Evolutionary conservation across 2,329 filamentous ascomycete species (phyloP).

Genomic region (Neospermospora avenae): DNA sequence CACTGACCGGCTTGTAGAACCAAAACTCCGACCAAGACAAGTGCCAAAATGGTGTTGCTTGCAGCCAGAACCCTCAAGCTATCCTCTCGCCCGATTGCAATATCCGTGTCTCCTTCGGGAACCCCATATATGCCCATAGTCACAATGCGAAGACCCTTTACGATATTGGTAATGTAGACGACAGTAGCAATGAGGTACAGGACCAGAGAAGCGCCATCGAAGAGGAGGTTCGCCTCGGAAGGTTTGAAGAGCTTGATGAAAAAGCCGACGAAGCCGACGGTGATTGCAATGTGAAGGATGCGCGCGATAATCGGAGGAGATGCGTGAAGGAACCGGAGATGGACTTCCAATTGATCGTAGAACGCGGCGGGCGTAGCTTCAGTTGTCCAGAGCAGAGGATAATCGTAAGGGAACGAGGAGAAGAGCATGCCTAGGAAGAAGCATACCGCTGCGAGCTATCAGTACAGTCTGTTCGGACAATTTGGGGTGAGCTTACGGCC

Average conservation of each 20-base stretch:
- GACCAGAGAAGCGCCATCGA: constrained; percentile 72
- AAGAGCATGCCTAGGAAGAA: constrained; percentile 99
- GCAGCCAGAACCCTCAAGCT: constrained; percentile 86
- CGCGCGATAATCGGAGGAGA: constrained; percentile 89
- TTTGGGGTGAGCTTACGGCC: constrained; percentile 62
- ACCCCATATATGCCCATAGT: constrained; percentile 57
- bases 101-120: constrained; percentile 47
- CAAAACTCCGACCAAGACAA: constrained; percentile 87
- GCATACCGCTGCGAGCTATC: constrained; percentile 62
- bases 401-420: constrained; percentile 94
- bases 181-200: constrained; percentile 82
- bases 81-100: constrained; percentile 79
- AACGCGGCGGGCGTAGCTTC: constrained; percentile 62
- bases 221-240: constrained; percentile 91
- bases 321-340: constrained; percentile 87
- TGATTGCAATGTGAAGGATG: constrained; percentile 90
- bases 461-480: constrained; percentile 4
- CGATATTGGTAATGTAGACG: constrained; percentile 93
- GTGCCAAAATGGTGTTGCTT: constrained; percentile 91
- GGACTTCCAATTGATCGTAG: constrained; percentile 81
- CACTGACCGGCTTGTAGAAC: constrained; percentile 95
- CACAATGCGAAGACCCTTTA: constrained; percentile 87
- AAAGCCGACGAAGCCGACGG: constrained; percentile 82
- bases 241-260: constrained; percentile 93
- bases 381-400: constrained; percentile 78